Evolutionary conservation across 768 basidiomycete species (phyloP).

Genomic region (Gymnopilus junonius): DNA sequence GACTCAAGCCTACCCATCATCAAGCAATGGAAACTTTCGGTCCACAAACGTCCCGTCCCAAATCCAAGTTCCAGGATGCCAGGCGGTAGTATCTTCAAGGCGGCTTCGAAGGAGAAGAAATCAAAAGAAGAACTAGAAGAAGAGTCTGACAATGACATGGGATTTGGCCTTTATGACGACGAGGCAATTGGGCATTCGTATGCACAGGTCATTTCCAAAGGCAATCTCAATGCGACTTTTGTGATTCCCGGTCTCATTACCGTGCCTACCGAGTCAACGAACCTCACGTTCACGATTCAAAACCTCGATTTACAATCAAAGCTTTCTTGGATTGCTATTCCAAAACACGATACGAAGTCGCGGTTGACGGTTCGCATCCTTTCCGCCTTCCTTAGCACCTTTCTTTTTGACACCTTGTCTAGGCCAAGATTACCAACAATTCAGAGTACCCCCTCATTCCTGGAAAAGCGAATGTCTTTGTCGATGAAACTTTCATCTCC

Average conservation of each 20-base stretch:
- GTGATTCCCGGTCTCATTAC: slow-evolving; percentile 34
- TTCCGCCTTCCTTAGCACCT: neutral
- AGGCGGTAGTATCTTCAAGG: neutral
- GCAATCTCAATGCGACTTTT: slow-evolving; percentile 37
- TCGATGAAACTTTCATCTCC: slow-evolving; percentile 47
- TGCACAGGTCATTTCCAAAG: slow-evolving; percentile 27
- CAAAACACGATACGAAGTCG: slow-evolving; percentile 36
- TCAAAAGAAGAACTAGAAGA: slow-evolving; percentile 3
- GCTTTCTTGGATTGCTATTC: slow-evolving; percentile 41
- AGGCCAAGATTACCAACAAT: slow-evolving; percentile 44
- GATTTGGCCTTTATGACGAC: slow-evolving; percentile 9
- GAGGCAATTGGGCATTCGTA: neutral
- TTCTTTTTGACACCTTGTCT: neutral
- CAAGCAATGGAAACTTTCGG: slow-evolving; percentile 33
- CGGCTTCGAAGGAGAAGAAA: neutral
- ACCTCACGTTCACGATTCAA: slow-evolving; percentile 38
- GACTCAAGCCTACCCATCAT: slow-evolving; percentile 37
- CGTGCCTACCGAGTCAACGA: slow-evolving; percentile 35
- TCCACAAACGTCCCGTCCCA: slow-evolving; percentile 11
- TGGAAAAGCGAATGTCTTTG: slow-evolving; percentile 41
- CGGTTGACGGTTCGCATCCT: slow-evolving; percentile 32
- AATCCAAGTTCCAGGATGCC: neutral
- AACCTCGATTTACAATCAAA: slow-evolving; percentile 33
- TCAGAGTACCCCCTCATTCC: slow-evolving; percentile 42
- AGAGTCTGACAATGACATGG: slow-evolving; percentile 10